A percentile compares a stretch with the other conserved stretches of the same genome.
Conservation (phyloP, 2,329 filamentous ascomycete genomes). For the Graphiopsis chlorocephala region DNA sequence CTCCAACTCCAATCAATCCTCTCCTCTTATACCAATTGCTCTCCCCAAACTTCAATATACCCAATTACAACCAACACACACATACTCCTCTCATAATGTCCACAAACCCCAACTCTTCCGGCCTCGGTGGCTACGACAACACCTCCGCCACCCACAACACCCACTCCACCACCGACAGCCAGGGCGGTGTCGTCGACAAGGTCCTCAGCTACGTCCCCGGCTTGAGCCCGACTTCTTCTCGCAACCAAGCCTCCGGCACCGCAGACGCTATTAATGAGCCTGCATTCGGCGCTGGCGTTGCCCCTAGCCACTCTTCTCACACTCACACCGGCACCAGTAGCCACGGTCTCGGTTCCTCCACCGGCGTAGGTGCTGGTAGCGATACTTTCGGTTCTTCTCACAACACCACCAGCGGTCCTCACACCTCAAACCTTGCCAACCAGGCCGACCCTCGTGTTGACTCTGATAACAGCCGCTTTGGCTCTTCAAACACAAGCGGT, state of each 20-base stretch:
- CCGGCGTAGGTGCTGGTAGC: background rate
- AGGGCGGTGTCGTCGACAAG: slow-evolving; percentile 22
- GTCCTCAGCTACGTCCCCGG: slow-evolving; percentile 25
- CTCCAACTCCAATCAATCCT: background rate
- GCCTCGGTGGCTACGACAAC: background rate
- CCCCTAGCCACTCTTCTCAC: background rate
- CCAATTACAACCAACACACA: background rate
- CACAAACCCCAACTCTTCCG: slow-evolving; percentile 1
- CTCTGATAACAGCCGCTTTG: background rate
- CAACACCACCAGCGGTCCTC: background rate
- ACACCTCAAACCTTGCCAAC: background rate
- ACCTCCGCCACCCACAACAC: background rate
- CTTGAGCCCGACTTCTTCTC: background rate
- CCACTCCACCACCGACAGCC: background rate
- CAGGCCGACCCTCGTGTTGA: background rate
- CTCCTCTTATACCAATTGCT: background rate
- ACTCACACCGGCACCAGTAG: background rate
- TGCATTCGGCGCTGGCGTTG: background rate
- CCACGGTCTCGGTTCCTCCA: background rate
- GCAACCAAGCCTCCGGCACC: slow-evolving; percentile 4
- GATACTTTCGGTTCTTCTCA: background rate
- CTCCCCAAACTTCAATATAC: background rate
- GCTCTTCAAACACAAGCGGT: background rate
- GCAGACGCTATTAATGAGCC: slow-evolving; percentile 5
- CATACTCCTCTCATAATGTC: slow-evolving; percentile 9